Base-by-base conservation (phyloP, 257 asterid species). In the Mitragyna speciosa region DNA sequence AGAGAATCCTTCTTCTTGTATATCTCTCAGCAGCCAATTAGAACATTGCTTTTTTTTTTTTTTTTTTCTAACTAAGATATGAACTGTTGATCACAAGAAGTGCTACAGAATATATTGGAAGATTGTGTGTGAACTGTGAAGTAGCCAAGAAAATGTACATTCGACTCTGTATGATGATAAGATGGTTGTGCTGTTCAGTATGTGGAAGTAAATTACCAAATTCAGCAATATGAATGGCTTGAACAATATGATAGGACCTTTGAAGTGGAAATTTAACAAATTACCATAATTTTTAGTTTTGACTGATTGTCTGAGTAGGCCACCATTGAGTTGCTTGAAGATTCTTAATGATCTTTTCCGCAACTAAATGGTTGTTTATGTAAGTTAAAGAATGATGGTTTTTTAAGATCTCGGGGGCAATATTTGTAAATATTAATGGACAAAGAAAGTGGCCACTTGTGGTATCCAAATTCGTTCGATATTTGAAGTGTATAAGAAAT, bases 311-410 rank as follows among this genome's bases (percentile, higher is more conserved):
- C 69, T 75, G 20, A 56, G 7, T 20, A 43, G 71, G 72, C 16
- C 72, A 76, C 52, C 71, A 76, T 43, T 75, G n/a, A 12, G 72
- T 61, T 61, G 79, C 61, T 43, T 76, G 72, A 76, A 61, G 71
- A 71, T 76, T 61, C 28, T 31, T 61, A 76, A 61, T 72, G 61
- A 61, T n/a, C 65, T 24, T 61, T 76, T 76, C 71, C 59, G 10
- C 1, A 43, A 41, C 39, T 30, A n/a, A 12, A 4, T 63, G 68
- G 45, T 43, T 76, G 11, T 61, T 61, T 36, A 58, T 43, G n/a
- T 33, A 75, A 71, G 48, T 41, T 24, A 59, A 7, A 59, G 19
- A 24, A 59, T 56, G 14, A 17, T n/a, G 58, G 47, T 4, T 24
- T 45, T 74, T 39, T 59, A 17, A 22, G 52, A 41, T 39, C 47